A percentile compares a stretch with the other conserved stretches of the same genome.
phyloP scores from a whole-genome alignment of 2,329 filamentous ascomycete species.

The Tolypocladium endophyticum region DNA sequence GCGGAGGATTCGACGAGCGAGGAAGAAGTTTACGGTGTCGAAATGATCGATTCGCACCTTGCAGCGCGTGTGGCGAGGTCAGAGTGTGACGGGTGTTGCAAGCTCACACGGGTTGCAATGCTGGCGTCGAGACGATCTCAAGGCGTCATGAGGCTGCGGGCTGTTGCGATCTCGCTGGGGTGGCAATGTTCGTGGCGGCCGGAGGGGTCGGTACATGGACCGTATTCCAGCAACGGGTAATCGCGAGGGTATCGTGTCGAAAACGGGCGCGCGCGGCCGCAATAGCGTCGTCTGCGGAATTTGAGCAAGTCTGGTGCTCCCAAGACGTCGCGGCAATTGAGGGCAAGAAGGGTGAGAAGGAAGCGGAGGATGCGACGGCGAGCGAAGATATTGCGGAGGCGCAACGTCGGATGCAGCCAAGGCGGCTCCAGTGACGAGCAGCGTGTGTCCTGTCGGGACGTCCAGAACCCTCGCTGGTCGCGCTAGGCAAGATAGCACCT shows the following conservation, averaged over 20 bases:
- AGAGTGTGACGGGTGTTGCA: not conserved
- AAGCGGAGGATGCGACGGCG: conserved; percentile 1
- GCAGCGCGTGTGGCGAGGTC: not conserved
- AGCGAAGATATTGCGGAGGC: not conserved
- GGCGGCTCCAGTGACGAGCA: not conserved
- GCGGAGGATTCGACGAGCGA: conserved; percentile 48
- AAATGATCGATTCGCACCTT: not conserved
- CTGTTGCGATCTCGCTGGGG: conserved; percentile 3
- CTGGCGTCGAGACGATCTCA: not conserved
- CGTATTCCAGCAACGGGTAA: not conserved
- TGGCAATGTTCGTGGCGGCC: not conserved
- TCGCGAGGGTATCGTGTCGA: not conserved
- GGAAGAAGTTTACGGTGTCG: conserved; percentile 9
- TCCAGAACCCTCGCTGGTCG: not conserved
- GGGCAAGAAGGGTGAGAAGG: not conserved
- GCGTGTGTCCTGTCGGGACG: not conserved
- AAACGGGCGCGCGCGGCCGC: not conserved
- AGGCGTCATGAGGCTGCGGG: conserved; percentile 4
- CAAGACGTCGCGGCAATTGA: not conserved
- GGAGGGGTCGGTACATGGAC: conserved; percentile 6
- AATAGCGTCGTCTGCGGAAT: not conserved
- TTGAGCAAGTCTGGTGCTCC: not conserved
- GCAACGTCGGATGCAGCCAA: not conserved
- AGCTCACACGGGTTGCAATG: conserved; percentile 1
- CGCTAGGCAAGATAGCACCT: not conserved